Evolutionary conservation across 306 rosid species (phyloP).

Genomic region (Amphicarpaea edgeworthii): DNA sequence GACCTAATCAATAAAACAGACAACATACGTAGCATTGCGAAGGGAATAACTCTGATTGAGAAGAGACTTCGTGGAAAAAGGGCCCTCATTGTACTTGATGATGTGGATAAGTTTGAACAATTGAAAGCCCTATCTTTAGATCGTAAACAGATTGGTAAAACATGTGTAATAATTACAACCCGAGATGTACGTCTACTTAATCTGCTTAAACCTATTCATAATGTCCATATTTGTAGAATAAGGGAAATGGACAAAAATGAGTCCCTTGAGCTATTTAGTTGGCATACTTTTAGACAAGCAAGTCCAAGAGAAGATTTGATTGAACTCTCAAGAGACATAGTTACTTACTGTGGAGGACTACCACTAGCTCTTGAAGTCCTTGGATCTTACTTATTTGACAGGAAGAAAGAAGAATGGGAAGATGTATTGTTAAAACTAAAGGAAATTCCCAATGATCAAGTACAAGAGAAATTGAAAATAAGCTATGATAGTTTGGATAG

Average conservation of each 20-base stretch:
- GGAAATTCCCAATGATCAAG: slow-evolving; percentile 23
- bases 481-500: slow-evolving; percentile 30
- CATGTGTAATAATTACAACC: slow-evolving; percentile 37
- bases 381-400: slow-evolving; percentile 43
- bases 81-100: too few species aligned
- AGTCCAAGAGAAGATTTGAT: not conserved
- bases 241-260: slow-evolving; percentile 34
- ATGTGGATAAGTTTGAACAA: too few species aligned
- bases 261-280: slow-evolving; percentile 40
- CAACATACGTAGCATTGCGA: too few species aligned
- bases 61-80: too few species aligned
- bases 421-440: slow-evolving; percentile 37
- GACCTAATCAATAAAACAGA: not conserved
- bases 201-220: not conserved
- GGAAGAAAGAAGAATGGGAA: slow-evolving; percentile 32
- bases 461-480: slow-evolving; percentile 2
- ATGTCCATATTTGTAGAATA: not conserved
- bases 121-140: too few species aligned
- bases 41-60: too few species aligned
- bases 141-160: not conserved
- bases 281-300: slow-evolving; percentile 41
- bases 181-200: slow-evolving; percentile 42
- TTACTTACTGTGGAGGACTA: slow-evolving; percentile 42
- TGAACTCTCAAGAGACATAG: slow-evolving; percentile 25
- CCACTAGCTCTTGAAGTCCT: slow-evolving; percentile 48